These are phyloP conservation scores for Fusarium sp. DNA, from an alignment of 2,329 filamentous ascomycete genomes.

Conservation along the genomic window DNA sequence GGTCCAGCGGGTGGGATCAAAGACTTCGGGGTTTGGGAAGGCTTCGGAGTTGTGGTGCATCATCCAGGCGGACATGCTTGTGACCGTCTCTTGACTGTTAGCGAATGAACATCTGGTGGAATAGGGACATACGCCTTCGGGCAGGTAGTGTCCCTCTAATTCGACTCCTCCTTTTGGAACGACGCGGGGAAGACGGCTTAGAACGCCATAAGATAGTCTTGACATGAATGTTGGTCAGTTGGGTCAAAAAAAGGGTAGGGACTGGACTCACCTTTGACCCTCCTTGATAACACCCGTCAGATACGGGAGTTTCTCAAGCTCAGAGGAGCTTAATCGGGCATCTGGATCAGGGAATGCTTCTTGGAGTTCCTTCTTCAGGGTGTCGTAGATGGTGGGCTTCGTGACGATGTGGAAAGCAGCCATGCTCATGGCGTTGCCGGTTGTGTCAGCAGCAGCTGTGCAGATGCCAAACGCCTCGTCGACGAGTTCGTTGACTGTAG, in stretches of 20 bases:
- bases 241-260: background rate
- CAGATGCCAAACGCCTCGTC: slow-evolving; percentile 18
- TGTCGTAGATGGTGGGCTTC: slow-evolving; percentile 6
- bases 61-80: slow-evolving; percentile 26
- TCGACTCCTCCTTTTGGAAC: slow-evolving; percentile 8
- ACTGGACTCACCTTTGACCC: slow-evolving; percentile 5
- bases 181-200: slow-evolving; percentile 17
- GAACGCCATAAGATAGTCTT: slow-evolving; percentile 17
- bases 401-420: slow-evolving; percentile 17
- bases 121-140: background rate
- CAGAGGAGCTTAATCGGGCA: background rate
- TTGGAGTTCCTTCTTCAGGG: slow-evolving; percentile 9
- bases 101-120: background rate
- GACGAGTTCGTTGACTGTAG: background rate
- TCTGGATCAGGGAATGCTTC: slow-evolving; percentile 12
- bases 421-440: slow-evolving; percentile 13
- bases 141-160: slow-evolving; percentile 16
- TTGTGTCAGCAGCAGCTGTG: slow-evolving; percentile 15
- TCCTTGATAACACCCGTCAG: slow-evolving; percentile 17
- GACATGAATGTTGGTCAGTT: no score
- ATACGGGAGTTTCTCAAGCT: slow-evolving; percentile 15
- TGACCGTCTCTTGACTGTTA: background rate
- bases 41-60: slow-evolving; percentile 11
- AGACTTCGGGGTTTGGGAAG: slow-evolving; percentile 11
- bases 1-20: slow-evolving; percentile 19